These are phyloP conservation scores for Elongisporangium undulatum DNA, from an alignment of 352 stramenopile genomes.

Conservation along the genomic window DNA sequence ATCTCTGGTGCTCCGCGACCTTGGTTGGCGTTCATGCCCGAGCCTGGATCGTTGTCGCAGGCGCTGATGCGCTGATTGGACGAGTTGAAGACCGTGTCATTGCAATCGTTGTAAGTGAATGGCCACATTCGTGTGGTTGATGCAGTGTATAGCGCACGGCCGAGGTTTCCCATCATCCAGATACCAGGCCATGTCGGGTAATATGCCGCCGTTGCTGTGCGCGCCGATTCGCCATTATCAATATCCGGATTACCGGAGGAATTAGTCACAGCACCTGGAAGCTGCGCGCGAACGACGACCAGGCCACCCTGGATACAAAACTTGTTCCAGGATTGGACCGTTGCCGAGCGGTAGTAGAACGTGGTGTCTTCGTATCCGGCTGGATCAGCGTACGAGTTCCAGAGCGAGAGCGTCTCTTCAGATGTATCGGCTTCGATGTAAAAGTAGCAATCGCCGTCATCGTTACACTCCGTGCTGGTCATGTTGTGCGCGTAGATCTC, in stretches of 20 bases:
- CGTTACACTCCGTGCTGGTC: slow-evolving; percentile 33
- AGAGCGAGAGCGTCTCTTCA: slow-evolving; percentile 32
- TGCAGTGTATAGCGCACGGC: slow-evolving; percentile 84
- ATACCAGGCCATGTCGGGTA: slow-evolving; percentile 88
- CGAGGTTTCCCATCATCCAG: slow-evolving; percentile 93
- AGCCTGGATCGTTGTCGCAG: slow-evolving; percentile 88
- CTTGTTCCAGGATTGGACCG: slow-evolving; percentile 90
- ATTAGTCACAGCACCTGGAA: slow-evolving; percentile 75
- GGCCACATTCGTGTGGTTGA: slow-evolving; percentile 91
- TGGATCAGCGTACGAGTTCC: slow-evolving; percentile 53
- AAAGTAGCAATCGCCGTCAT: slow-evolving; percentile 35
- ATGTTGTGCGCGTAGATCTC: slow-evolving; percentile 54
- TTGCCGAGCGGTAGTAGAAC: slow-evolving; percentile 64
- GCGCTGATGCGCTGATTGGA: slow-evolving; percentile 59
- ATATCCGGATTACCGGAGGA: slow-evolving; percentile 42
- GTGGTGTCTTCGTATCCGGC: slow-evolving; percentile 37
- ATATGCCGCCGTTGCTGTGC: slow-evolving; percentile 13
- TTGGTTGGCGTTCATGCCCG: slow-evolving; percentile 73
- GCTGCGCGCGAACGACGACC: slow-evolving; percentile 76
- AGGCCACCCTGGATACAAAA: slow-evolving; percentile 90
- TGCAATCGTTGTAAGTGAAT: slow-evolving; percentile 90
- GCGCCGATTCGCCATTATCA: slow-evolving; percentile 13
- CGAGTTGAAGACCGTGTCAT: slow-evolving; percentile 34
- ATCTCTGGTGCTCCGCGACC: slow-evolving; percentile 91
- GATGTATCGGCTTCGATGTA: slow-evolving; percentile 36